Evolutionary conservation across 1,284 basidiomycete species (phyloP), one percentile per base, ranked within the genome.

Genomic region (Leccinum griseonigrum): DNA sequence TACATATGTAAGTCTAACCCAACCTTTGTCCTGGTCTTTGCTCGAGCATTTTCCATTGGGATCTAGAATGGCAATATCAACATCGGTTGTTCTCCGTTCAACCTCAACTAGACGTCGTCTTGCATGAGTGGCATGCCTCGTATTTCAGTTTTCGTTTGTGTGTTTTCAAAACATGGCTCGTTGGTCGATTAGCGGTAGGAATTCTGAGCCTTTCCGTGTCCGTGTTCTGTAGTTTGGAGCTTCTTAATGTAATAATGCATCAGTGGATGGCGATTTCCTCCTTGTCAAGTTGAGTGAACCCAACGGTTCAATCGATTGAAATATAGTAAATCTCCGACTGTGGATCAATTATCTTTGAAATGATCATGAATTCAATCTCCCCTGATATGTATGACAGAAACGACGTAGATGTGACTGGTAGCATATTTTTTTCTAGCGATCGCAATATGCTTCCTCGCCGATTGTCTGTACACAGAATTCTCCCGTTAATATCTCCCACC

Each of bases 31-130:
- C 16, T 2, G 16, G 11, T 28, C 28, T 13, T 16, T 29, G 43
- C 36, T 60, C 22, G 60, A 22, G 8, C 22, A 7, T 22, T 16
- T 5, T 6, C 26, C 11, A 3, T 52, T n/a, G 60, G 14, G n/a
- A 28, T 54, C 3, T 18, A 70, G 69, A 52, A 9, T 0, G 69
- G 71, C 16, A 34, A 51, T 7, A 22, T 72, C 62, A 71, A 69
- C 52, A 1, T 70, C 3, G 69, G 69, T 28, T 70, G 71, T 60
- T 72, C 70, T 57, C 71, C 69, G 51, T 18, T 69, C 9, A 16
- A 71, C 36, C n/a, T 69, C 13, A 63, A 59, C 64, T 68, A 67
- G 59, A n/a, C 28, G 36, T 38, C 38, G 28, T 60, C 40, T 63
- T 57, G 43, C 40, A 36, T 29, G 51, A 16, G 56, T 53, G 29